A percentile compares a stretch with the other conserved stretches of the same genome.
Evolutionary conservation across 2,329 filamentous ascomycete species (phyloP).

Genomic region (Exophiala viscosa): DNA sequence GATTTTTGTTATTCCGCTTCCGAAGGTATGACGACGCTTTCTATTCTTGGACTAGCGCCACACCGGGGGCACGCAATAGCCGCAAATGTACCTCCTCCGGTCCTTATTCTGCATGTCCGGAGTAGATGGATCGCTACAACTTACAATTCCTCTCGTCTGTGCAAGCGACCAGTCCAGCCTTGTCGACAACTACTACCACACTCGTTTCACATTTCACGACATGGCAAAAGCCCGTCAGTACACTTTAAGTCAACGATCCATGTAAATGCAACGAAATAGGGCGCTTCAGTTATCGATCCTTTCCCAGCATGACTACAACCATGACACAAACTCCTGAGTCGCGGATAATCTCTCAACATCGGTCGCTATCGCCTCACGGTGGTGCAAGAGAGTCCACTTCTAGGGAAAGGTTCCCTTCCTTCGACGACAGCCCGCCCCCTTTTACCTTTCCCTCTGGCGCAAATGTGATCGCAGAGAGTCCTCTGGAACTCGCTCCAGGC

Average conservation of each 20-base stretch:
- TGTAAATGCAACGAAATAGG: conserved; percentile 7
- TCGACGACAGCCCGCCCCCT: conserved; percentile 28
- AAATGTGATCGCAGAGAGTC: conserved; percentile 23
- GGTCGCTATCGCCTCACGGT: conserved; percentile 25
- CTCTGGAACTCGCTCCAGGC: conserved; percentile 29
- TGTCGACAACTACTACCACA: background rate
- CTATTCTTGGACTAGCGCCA: conserved; percentile 10
- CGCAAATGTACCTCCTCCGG: too few relatives aligned
- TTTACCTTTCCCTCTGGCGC: conserved; percentile 29
- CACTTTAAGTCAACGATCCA: background rate
- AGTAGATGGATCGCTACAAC: background rate
- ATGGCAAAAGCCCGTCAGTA: background rate
- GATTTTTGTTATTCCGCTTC: conserved; percentile 9
- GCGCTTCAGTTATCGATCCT: conserved; percentile 7
- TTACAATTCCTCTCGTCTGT: background rate
- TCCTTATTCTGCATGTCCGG: background rate
- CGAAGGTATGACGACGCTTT: conserved; percentile 2
- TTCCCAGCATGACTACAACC: conserved; percentile 24
- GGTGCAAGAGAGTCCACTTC: conserved; percentile 30
- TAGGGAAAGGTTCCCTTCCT: conserved; percentile 43
- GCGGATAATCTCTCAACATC: conserved; percentile 17
- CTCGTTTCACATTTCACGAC: background rate
- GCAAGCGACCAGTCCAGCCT: background rate
- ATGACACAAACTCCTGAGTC: conserved; percentile 28
- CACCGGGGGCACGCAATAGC: conserved; percentile 3